Base-by-base conservation (phyloP, 2,329 filamentous ascomycete species). In the Cladophialophora psammophila region DNA sequence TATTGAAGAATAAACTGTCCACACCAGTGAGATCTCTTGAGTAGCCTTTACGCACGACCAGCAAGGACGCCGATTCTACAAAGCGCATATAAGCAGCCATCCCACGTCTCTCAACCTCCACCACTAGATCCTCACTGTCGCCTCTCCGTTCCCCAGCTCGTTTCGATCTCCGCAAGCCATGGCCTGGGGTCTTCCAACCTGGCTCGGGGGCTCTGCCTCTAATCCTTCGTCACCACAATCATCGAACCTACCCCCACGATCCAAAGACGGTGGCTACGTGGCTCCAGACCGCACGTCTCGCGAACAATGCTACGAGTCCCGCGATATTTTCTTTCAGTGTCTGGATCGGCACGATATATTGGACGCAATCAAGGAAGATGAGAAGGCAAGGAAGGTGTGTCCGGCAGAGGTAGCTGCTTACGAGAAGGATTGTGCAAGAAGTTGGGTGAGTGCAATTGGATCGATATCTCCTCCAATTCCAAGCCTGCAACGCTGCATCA, bases 311-410 rank as follows among this genome's bases (percentile, higher is more conserved):
- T 99, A 94, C 91, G 91, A 93, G 75, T 89, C 91, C 55, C 89
- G 95, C 72, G 95, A 99, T 81, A 81, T 81, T 70, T 98, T 95
- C 85, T 98, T 96, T 80, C 82, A 84, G 72, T 99, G 95, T 76
- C 86, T 99, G 54, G 93, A 98, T 80, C 86, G 86, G 72, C 85
- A 93, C 82, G 82, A 85, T 76, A 94, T 99, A 72, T 78, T 97
- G 71, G 94, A 99, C 79, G 86, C 87, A 60, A 83, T 92, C 66
- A 71, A 81, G 74, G 81, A 83, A 66, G 86, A 85, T 72, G 84
- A 85, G 68, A 85, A 85, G 65, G 85, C 83, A 63, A 80, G 81
- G 69, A 84, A 84, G 69, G 82, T 84, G 61, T 94, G 91, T 75
- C 82, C 82, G 40, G 78, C 80, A 57, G 86, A 91, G 74, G 80